phyloP scores from a whole-genome alignment of 352 stramenopile genomes.

The Globisporangium splendens region DNA sequence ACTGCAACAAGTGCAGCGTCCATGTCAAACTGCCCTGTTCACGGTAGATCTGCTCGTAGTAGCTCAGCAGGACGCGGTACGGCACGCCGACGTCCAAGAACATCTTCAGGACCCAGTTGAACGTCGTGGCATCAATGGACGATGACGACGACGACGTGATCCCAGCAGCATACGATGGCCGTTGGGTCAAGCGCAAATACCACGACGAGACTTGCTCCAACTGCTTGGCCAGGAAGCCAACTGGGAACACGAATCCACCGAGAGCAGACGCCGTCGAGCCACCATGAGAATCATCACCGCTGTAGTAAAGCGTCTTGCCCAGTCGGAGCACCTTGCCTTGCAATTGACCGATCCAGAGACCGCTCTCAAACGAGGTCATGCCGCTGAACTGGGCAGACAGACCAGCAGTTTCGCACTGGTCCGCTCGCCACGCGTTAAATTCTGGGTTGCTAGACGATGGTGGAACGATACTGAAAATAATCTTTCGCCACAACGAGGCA shows the following conservation, averaged over 20 bases:
- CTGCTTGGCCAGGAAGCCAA: slow-evolving; percentile 68
- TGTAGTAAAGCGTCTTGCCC: slow-evolving; percentile 69
- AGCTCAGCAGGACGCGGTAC: slow-evolving; percentile 64
- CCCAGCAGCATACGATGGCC: slow-evolving; percentile 32
- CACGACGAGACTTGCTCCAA: slow-evolving; percentile 77
- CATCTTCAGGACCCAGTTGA: slow-evolving; percentile 82
- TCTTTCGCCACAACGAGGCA: slow-evolving; percentile 63
- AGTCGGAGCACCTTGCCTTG: slow-evolving; percentile 73
- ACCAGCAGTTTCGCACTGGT: slow-evolving; percentile 61
- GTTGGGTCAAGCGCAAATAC: slow-evolving; percentile 64
- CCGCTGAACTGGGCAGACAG: slow-evolving; percentile 35
- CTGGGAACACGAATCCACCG: slow-evolving; percentile 65
- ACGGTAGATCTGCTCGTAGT: slow-evolving; percentile 81
- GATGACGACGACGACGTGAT: slow-evolving; percentile 32
- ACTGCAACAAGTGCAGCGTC: slow-evolving; percentile 75
- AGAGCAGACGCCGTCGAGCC: slow-evolving; percentile 29
- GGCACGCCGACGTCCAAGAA: slow-evolving; percentile 81
- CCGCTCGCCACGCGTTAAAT: slow-evolving; percentile 72
- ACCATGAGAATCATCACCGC: slow-evolving; percentile 44
- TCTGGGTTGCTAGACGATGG: slow-evolving; percentile 52
- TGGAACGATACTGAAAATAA: slow-evolving; percentile 70
- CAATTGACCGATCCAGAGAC: slow-evolving; percentile 78
- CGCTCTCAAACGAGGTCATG: slow-evolving; percentile 64
- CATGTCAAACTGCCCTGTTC: slow-evolving; percentile 53
- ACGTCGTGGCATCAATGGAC: slow-evolving; percentile 57